phyloP scores from a whole-genome alignment of 257 asterid genomes.

The Fraxinus quadrangulata region DNA sequence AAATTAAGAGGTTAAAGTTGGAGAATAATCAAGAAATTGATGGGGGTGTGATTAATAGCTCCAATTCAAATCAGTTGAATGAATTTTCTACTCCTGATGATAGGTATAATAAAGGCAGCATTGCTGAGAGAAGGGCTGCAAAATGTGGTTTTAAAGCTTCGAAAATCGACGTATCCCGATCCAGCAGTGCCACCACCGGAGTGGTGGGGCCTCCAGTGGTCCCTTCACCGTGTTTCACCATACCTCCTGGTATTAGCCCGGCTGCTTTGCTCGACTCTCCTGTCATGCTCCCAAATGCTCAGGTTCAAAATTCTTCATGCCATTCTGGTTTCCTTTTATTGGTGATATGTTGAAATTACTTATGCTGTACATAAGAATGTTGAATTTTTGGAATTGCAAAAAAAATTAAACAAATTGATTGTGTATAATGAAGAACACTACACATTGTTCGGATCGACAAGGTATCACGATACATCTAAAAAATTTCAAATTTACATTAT shows the following conservation, averaged over 20 bases:
- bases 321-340: background rate
- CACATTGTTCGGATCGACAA: background rate
- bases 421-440: background rate
- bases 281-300: conserved; percentile 58
- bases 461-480: background rate
- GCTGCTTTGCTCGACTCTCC: conserved; percentile 75
- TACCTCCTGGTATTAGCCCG: conserved; percentile 73
- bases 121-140: conserved; percentile 66
- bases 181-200: conserved; percentile 1
- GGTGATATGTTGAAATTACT: too few species aligned
- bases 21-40: background rate
- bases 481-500: background rate
- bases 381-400: background rate
- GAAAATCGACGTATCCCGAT: conserved; percentile 25
- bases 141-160: conserved; percentile 60
- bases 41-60: background rate
- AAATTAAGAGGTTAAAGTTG: background rate
- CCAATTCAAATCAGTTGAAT: background rate
- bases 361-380: background rate
- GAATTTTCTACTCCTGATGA: conserved; percentile 3
- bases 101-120: conserved; percentile 32
- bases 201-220: conserved; percentile 1
- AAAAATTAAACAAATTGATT: background rate
- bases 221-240: conserved; percentile 45
- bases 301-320: conserved; percentile 34